A percentile compares a stretch with the other conserved stretches of the same genome.
Conservation (phyloP, 108 stramenopile genomes). For the Cyclotella choctawhatcheeana region DNA sequence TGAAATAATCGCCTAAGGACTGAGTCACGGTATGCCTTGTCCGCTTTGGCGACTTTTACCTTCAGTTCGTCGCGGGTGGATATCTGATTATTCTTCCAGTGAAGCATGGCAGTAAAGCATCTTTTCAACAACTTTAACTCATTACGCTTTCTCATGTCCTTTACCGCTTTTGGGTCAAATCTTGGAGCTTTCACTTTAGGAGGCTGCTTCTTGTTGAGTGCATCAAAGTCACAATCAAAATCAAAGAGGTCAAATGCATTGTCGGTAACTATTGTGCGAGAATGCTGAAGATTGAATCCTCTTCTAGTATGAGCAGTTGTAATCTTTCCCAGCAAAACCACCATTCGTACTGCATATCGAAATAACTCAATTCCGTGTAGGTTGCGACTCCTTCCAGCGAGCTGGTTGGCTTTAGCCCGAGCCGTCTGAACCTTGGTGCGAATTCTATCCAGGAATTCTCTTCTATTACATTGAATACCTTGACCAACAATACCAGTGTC, state of each 20-base stretch:
- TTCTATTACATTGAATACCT: background rate
- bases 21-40: background rate
- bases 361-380: constrained; percentile 5
- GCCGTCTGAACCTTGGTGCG: background rate
- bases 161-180: background rate
- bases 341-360: background rate
- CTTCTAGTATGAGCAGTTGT: background rate
- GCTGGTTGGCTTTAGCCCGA: background rate
- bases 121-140: background rate
- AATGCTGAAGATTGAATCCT: background rate
- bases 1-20: background rate
- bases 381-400: constrained; percentile 1
- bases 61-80: background rate
- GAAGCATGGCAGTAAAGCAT: background rate
- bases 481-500: background rate
- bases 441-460: background rate
- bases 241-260: constrained; percentile 14
- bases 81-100: constrained; percentile 4
- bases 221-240: background rate
- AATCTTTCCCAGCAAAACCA: background rate
- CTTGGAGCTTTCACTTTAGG: background rate
- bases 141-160: background rate
- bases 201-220: background rate
- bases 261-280: background rate
- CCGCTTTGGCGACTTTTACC: background rate